Conservation (phyloP, 179 eudicot genomes). For the Beta lomatogona region DNA sequence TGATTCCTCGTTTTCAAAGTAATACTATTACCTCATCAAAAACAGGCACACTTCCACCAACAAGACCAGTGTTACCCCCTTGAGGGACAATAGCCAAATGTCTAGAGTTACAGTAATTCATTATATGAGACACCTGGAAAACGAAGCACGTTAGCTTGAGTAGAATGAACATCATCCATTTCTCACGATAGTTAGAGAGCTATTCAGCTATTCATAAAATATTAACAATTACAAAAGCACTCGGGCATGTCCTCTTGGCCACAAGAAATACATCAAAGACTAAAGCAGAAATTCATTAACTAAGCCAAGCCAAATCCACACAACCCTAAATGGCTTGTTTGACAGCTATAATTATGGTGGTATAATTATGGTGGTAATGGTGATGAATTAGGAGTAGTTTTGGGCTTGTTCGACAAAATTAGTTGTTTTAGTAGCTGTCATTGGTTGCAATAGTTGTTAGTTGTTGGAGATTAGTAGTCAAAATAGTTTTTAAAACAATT, state of each 20-base stretch:
- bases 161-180: conserved; percentile 3
- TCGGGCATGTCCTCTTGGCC: not conserved
- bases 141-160: not conserved
- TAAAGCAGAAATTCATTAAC: not conserved
- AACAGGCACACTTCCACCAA: conserved; percentile 98
- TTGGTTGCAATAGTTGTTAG: no score
- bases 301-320: not conserved
- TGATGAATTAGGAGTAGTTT: no score
- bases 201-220: not conserved
- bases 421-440: no score
- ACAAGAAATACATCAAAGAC: not conserved
- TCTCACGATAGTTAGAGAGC: not conserved
- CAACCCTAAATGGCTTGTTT: not conserved
- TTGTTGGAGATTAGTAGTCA: no score
- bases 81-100: conserved; percentile 93
- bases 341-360: no score
- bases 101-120: conserved; percentile 76
- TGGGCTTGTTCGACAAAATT: no score
- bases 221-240: not conserved
- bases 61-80: conserved; percentile 99
- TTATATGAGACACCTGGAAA: conserved; percentile 80
- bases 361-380: no score
- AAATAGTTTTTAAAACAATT: no score
- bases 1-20: not conserved
- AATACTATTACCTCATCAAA: conserved; percentile 75